These are phyloP conservation scores for Lachancea cidri DNA, from an alignment of 805 yeast genomes.

Conservation along the genomic window DNA sequence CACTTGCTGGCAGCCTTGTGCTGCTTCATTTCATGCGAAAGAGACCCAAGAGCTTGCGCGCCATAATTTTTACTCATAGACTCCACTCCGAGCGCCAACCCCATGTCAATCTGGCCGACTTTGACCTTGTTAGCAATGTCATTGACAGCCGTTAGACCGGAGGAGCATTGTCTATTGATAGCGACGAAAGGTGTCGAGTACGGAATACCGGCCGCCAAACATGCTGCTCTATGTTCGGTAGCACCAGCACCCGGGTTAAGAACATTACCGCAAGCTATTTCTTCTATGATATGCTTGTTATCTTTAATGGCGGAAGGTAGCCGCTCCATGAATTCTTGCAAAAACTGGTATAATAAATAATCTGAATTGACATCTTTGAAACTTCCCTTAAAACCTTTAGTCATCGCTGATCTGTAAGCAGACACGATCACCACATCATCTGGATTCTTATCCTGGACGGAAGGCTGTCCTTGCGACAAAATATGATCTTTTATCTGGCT, in stretches of 20 bases:
- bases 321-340: slow-evolving; percentile 55
- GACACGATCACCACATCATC: slow-evolving; percentile 88
- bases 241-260: slow-evolving; percentile 92
- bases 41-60: slow-evolving; percentile 62
- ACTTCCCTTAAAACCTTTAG: slow-evolving; percentile 82
- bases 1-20: slow-evolving; percentile 60
- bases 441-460: slow-evolving; percentile 45
- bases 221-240: slow-evolving; percentile 89
- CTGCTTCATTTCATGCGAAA: slow-evolving; percentile 45
- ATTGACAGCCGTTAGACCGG: slow-evolving; percentile 86
- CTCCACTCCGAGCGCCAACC: slow-evolving; percentile 90
- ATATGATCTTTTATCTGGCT: slow-evolving; percentile 27
- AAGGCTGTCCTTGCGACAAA: slow-evolving; percentile 8
- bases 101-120: slow-evolving; percentile 84
- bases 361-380: slow-evolving; percentile 82
- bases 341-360: slow-evolving; percentile 62
- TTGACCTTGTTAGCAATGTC: slow-evolving; percentile 85
- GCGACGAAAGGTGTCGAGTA: slow-evolving; percentile 72
- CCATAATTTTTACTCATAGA: slow-evolving; percentile 90
- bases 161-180: slow-evolving; percentile 90
- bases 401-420: slow-evolving; percentile 86
- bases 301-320: slow-evolving; percentile 38
- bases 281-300: slow-evolving; percentile 62
- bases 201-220: slow-evolving; percentile 87
- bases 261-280: slow-evolving; percentile 87